Evolutionary conservation across 208 protist species (phyloP), one percentile per base, ranked within the genome.

Genomic region (Wallacemonas sp.): DNA sequence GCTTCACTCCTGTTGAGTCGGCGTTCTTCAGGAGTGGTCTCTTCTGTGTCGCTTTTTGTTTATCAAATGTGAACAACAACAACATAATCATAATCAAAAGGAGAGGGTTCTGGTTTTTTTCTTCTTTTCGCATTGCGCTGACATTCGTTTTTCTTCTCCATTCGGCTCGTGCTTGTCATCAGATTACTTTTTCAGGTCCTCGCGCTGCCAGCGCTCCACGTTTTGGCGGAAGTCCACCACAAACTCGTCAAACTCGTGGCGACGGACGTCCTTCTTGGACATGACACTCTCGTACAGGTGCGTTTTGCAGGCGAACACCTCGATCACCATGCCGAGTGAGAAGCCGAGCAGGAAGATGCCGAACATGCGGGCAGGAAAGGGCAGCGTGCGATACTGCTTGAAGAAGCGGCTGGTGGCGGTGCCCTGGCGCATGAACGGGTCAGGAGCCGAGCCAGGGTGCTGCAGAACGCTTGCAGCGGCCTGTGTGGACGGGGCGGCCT

Each of bases 161-260:
- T 41, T 41, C 36, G 14, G 36, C 36, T 41, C 36, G 9, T 14
- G 9, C 6, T 41, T 41, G 9, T 41, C n/a, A 41, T 41, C 36
- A 14, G 14, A 6, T 41, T 14, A 32, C 47, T 55, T 55, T 23
- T 55, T 55, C 9, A 32, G n/a, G 26, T 55, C 47, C 23, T 55
- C 47, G 4, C 47, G 62, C 62, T 93, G 87, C 87, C 87, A 93
- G 32, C 71, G 61, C 70, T 87, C 81, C 41, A 93, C 71, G 41
- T 87, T 88, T 12, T 86, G 70, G 2, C 87, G 74, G 55, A 93
- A 86, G 47, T 89, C 83, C 1, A 87, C 70, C 1, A 93, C 87
- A 70, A 93, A 93, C 63, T 90, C 83, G 61, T 93, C 87, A 63
- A 93, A 85, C 33, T 90, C 83, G 65, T 93, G 87, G 5, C 87